Conservation (phyloP, 331 rosid species). For the Spiraea crenata region DNA sequence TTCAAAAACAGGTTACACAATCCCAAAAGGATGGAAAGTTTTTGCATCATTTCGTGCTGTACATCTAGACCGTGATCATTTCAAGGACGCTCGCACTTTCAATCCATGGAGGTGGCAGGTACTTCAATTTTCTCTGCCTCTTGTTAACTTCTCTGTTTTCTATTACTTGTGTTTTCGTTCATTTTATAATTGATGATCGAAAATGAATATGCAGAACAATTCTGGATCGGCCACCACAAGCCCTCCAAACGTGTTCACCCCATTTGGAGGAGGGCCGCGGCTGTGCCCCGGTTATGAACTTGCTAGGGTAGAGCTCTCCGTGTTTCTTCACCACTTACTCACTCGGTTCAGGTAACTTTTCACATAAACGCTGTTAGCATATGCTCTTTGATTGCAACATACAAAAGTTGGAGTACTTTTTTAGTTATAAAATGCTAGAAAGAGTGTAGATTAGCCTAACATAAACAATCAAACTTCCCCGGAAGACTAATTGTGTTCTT, state of each 20-base stretch:
- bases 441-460: too few species aligned
- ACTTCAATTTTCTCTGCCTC: not conserved
- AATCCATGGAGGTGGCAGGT: slow-evolving; percentile 99
- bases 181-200: not conserved
- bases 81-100: slow-evolving; percentile 81
- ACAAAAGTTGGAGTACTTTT: too few species aligned
- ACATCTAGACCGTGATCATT: slow-evolving; percentile 70
- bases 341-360: slow-evolving; percentile 62
- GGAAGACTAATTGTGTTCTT: too few species aligned
- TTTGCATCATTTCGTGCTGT: slow-evolving; percentile 94
- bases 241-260: slow-evolving; percentile 61
- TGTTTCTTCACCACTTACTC: slow-evolving; percentile 80
- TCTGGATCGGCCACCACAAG: slow-evolving; percentile 34
- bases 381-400: too few species aligned
- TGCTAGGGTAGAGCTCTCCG: slow-evolving; percentile 87
- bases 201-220: slow-evolving; percentile 41
- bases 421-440: too few species aligned
- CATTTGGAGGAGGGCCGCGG: slow-evolving; percentile 93
- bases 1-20: slow-evolving; percentile 58
- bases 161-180: not conserved
- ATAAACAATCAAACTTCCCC: too few species aligned
- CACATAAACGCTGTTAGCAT: too few species aligned
- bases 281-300: slow-evolving; percentile 91
- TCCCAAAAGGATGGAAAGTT: slow-evolving; percentile 91
- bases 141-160: not conserved